A percentile compares a stretch with the other conserved stretches of the same genome.
phyloP scores from a whole-genome alignment of 1,139 yeast species.

The Kluyveromyces marxianus region DNA sequence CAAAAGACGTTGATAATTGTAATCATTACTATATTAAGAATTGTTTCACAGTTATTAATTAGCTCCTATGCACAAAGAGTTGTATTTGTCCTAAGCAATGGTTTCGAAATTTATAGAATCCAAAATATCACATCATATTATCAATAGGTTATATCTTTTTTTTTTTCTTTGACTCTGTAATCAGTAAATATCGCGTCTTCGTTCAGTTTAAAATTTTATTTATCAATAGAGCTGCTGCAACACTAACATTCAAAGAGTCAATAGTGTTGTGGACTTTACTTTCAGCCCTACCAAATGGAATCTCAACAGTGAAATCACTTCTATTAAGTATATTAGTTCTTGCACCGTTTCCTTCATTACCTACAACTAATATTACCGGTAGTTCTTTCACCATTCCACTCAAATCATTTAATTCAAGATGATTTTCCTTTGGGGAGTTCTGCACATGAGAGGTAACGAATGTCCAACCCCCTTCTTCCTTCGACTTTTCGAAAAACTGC shows the following conservation, averaged over 20 bases:
- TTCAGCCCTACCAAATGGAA: conserved; percentile 33
- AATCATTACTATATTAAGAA: too few relatives aligned
- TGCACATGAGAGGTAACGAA: conserved; percentile 48
- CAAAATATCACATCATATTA: too few relatives aligned
- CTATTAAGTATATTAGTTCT: conserved; percentile 55
- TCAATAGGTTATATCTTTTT: too few relatives aligned
- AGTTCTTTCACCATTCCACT: conserved; percentile 35
- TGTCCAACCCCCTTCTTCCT: conserved; percentile 55
- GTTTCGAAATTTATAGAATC: too few relatives aligned
- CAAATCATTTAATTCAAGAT: conserved; percentile 39
- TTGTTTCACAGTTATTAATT: too few relatives aligned
- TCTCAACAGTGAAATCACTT: conserved; percentile 58
- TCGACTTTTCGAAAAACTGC: conserved; percentile 50
- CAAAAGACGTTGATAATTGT: too few relatives aligned
- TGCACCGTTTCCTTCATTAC: conserved; percentile 81
- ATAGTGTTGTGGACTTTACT: conserved; percentile 39
- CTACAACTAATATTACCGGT: conserved; percentile 69
- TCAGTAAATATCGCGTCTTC: too few relatives aligned
- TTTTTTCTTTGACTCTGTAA: too few relatives aligned
- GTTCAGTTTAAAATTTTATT: conserved; percentile 33
- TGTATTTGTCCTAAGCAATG: too few relatives aligned
- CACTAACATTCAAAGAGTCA: conserved; percentile 84
- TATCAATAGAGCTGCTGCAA: conserved; percentile 69
- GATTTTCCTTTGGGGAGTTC: conserved; percentile 17
- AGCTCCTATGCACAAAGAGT: too few relatives aligned